phyloP scores from a whole-genome alignment of 225 moss, liverwort and hornwort genomes.

The Neckera pumila region DNA sequence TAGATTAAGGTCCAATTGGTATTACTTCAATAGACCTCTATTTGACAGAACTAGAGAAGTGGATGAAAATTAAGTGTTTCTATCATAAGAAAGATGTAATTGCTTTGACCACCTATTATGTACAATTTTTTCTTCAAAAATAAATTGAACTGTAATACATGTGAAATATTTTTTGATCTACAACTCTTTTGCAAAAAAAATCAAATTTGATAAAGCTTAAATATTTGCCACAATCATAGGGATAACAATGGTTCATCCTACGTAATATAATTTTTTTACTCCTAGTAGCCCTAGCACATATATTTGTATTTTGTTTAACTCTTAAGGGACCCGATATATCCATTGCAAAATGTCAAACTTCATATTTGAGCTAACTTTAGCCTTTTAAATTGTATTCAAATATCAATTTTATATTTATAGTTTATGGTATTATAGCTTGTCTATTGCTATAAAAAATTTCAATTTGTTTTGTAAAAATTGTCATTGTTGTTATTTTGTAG shows the following conservation, averaged over 20 bases:
- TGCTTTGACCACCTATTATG: neutral
- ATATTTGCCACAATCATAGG: neutral
- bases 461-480: too few species aligned
- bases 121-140: neutral
- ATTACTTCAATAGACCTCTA: neutral
- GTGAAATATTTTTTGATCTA: neutral
- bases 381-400: too few species aligned
- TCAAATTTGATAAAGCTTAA: neutral
- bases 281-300: neutral
- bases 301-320: neutral
- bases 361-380: too few species aligned
- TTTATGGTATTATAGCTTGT: too few species aligned
- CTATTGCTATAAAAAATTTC: too few species aligned
- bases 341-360: too few species aligned
- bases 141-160: fast-evolving
- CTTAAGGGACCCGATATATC: fast-evolving
- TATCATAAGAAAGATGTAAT: neutral
- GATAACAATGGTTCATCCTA: neutral
- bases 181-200: too few species aligned
- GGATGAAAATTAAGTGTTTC: neutral
- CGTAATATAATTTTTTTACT: neutral
- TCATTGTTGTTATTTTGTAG: too few species aligned
- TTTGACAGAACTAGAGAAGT: neutral
- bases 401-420: too few species aligned
- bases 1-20: neutral